Conservation (phyloP, 73 alveolate species). For the Tetrahymena borealis region DNA sequence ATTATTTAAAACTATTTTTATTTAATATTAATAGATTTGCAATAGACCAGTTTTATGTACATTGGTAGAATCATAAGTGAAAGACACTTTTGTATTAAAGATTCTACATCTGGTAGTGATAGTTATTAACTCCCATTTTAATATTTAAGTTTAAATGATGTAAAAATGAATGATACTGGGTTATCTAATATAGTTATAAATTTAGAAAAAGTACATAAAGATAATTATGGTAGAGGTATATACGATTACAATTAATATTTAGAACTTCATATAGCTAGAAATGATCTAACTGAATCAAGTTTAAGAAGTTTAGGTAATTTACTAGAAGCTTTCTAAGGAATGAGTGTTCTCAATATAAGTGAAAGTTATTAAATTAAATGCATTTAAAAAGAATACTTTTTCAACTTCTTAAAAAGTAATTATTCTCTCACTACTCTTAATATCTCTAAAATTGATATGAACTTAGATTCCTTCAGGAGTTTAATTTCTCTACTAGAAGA, state of each 20-base stretch:
- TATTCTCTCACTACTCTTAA: background rate
- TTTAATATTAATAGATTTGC: background rate
- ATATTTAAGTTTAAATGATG: background rate
- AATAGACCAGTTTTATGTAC: background rate
- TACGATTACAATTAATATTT: background rate
- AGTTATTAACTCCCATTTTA: background rate
- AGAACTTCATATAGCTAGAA: background rate
- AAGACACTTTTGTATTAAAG: background rate
- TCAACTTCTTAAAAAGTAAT: background rate
- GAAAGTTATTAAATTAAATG: background rate
- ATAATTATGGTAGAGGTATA: background rate
- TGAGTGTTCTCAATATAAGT: background rate
- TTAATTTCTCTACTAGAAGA: background rate
- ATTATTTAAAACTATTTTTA: background rate
- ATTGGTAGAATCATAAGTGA: background rate
- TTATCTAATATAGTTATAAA: background rate
- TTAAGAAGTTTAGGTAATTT: background rate
- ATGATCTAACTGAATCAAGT: background rate
- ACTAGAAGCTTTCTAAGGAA: background rate
- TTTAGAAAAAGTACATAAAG: background rate
- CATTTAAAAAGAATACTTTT: background rate
- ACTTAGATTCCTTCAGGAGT: background rate
- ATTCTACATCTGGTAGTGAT: background rate
- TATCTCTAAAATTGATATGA: background rate
- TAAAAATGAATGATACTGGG: background rate